Evolutionary conservation across 1,139 yeast species (phyloP).

Genomic region (Blastobotrys malaysiensis): DNA sequence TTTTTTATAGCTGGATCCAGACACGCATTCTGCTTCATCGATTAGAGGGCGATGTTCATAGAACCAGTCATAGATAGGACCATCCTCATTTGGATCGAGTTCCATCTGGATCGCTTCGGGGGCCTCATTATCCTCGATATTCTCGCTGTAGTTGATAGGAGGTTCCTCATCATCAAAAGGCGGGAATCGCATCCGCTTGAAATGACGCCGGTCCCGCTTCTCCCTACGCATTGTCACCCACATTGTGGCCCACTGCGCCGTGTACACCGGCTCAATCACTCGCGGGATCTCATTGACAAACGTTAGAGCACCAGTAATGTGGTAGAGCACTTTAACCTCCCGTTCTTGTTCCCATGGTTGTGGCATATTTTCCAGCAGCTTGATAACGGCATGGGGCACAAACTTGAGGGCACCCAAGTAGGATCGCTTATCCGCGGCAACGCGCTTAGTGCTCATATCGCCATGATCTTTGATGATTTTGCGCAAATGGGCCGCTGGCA

Average conservation of each 20-base stretch:
- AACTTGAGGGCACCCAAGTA: slow-evolving; percentile 88
- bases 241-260: slow-evolving; percentile 92
- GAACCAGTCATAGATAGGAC: slow-evolving; percentile 64
- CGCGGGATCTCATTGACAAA: slow-evolving; percentile 90
- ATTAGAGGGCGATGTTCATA: slow-evolving; percentile 72
- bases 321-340: slow-evolving; percentile 85
- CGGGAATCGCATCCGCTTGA: slow-evolving; percentile 88
- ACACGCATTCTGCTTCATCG: slow-evolving; percentile 50
- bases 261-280: slow-evolving; percentile 85
- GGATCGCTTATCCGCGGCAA: slow-evolving; percentile 83
- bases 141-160: slow-evolving; percentile 75
- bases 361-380: slow-evolving; percentile 92
- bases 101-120: slow-evolving; percentile 64
- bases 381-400: slow-evolving; percentile 91
- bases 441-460: slow-evolving; percentile 73
- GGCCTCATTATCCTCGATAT: slow-evolving; percentile 67
- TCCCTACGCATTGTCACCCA: slow-evolving; percentile 94
- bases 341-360: slow-evolving; percentile 95
- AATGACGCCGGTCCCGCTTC: slow-evolving; percentile 83
- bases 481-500: slow-evolving; percentile 93
- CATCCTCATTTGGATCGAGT: slow-evolving; percentile 55
- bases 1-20: slow-evolving; percentile 69
- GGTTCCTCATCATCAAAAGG: slow-evolving; percentile 98
- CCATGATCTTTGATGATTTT: slow-evolving; percentile 82
- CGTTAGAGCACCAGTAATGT: slow-evolving; percentile 88